phyloP scores from a whole-genome alignment of 2,329 filamentous ascomycete species.

The Albifimbria verrucaria region DNA sequence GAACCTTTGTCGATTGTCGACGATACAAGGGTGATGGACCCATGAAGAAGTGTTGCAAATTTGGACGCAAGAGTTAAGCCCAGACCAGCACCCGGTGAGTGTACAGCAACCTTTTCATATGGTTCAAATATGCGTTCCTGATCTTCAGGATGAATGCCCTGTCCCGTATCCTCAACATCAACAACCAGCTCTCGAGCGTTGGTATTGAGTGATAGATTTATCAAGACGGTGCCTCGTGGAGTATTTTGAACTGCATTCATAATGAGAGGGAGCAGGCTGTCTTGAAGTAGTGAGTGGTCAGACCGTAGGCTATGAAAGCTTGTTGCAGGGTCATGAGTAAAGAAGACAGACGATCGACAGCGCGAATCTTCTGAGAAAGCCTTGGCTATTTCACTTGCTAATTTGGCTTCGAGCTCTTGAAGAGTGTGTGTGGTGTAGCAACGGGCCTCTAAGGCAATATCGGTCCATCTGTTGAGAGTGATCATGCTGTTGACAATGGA shows the following conservation, averaged over 20 bases:
- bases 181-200: slow-evolving; percentile 29
- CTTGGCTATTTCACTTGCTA: slow-evolving; percentile 9
- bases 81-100: slow-evolving; percentile 36
- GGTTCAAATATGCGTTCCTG: slow-evolving; percentile 37
- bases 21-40: slow-evolving; percentile 31
- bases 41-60: slow-evolving; percentile 36
- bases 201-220: slow-evolving; percentile 25
- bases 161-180: slow-evolving; percentile 39
- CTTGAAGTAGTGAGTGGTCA: slow-evolving; percentile 21
- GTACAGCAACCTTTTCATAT: slow-evolving; percentile 36
- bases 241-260: slow-evolving; percentile 40
- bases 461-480: slow-evolving; percentile 35
- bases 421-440: slow-evolving; percentile 21
- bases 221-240: slow-evolving; percentile 28
- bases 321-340: slow-evolving; percentile 7
- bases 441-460: slow-evolving; percentile 23
- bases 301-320: slow-evolving; percentile 22
- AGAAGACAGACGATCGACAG: slow-evolving; percentile 11
- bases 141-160: slow-evolving; percentile 31
- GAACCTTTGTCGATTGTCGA: slow-evolving; percentile 33
- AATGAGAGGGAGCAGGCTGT: slow-evolving; percentile 37
- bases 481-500: slow-evolving; percentile 42
- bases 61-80: slow-evolving; percentile 39
- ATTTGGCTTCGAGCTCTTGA: slow-evolving; percentile 7
- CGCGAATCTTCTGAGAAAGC: slow-evolving; percentile 4